Base-by-base conservation (phyloP, 2,329 filamentous ascomycete genomes). In the Nigrospora oryzae region DNA sequence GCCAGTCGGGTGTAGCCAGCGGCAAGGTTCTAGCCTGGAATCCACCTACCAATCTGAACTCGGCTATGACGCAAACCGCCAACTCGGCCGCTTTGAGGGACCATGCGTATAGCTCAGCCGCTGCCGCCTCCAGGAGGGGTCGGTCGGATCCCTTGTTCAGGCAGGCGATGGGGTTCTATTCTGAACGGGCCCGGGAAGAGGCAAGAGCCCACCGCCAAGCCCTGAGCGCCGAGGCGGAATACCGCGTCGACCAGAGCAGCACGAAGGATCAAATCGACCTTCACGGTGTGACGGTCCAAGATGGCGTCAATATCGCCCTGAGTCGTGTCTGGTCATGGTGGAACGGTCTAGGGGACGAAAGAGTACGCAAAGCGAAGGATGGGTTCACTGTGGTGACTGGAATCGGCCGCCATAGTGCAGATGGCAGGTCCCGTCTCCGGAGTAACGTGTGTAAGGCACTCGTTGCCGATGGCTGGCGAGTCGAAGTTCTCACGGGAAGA, bases 381-480 rank as follows among this genome's bases (percentile, higher is more conserved):
- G 71, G 80, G 1, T 89, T 85, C 56, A 79, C 76, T 35, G 82
- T 97, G 48, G 77, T 97, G 44, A 95, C 89, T 3, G 91, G 91
- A 1, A 60, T 83, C 13, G 91, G 91, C 1, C 74, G 75, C 44
- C 91, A 97, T 63, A 93, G 81, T 55, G 75, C 80, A 39, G 81
- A 84, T 43, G 89, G 89, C 1, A 83, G 78, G 45, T 87, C 85
- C 2, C 82, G 80, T 53, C 63, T 97, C 47, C 84, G 89, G 5
- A 84, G 84, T 46, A 85, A 86, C 14, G 89, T 97, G n/a, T 82
- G 77, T 39, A 83, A 80, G 56, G 83, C 82, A 58, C 68, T 97
- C 36, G 73, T 82, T 35, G 74, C 78, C 38, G 86, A 91, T 48
- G 89, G 89, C 1, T 97, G 91, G 91, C 89, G 79, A 59, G 70